phyloP scores from a whole-genome alignment of 331 rosid species.

The Arachis monticola region DNA sequence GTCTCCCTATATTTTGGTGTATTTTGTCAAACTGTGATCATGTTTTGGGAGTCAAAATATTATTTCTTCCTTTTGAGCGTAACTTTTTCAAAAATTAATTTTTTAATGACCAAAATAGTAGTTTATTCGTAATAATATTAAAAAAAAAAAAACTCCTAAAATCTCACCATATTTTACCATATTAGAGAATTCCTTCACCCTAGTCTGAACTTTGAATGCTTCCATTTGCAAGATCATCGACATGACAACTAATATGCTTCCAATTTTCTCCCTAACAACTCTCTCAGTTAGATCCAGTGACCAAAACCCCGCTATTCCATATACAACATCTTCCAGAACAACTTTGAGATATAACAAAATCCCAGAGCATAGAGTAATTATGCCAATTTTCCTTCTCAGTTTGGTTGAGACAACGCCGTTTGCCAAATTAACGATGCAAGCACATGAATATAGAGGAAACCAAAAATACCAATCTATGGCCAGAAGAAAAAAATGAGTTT shows the following conservation, averaged over 20 bases:
- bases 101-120: too few relatives aligned
- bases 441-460: conserved; percentile 72
- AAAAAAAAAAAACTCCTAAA: neutral
- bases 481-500: neutral
- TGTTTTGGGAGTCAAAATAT: too few relatives aligned
- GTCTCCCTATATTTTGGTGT: too few relatives aligned
- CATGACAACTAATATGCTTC: conserved; percentile 60
- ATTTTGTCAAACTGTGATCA: too few relatives aligned
- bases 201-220: conserved; percentile 36
- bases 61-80: too few relatives aligned
- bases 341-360: conserved; percentile 46
- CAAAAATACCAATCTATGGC: conserved; percentile 75
- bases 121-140: neutral
- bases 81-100: too few relatives aligned
- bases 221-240: conserved; percentile 58
- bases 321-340: conserved; percentile 48
- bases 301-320: conserved; percentile 56
- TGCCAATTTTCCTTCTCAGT: conserved; percentile 43
- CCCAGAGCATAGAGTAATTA: conserved; percentile 47
- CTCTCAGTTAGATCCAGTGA: conserved; percentile 75
- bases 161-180: conserved; percentile 54
- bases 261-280: conserved; percentile 69
- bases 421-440: conserved; percentile 40
- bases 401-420: conserved; percentile 12
- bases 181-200: conserved; percentile 25